Evolutionary conservation across 225 moss, liverwort and hornwort genomes (phyloP), one percentile per base, ranked within the genome.

Genomic region (Rhytidiadelphus loreus): DNA sequence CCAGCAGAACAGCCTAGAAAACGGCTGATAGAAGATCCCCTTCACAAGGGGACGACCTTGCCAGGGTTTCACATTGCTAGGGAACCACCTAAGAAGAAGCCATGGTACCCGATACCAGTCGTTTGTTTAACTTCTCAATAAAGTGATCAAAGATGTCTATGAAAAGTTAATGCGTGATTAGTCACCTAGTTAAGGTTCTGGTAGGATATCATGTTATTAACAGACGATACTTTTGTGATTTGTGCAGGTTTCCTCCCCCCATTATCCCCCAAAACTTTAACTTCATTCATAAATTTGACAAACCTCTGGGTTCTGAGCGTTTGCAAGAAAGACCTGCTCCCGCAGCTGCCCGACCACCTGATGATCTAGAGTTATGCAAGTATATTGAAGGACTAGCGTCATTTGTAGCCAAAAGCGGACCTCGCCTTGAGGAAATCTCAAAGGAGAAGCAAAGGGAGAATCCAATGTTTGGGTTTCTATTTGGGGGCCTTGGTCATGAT

Each of bases 341-440:
- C 39, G 91, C 90, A 76, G 93, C 91, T 64, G 97, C 93, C 65
- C 89, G 60, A 71, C 91, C 96, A 55, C 94, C 97, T 86, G 90
- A 89, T 62, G 93, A 96, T 87, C 72, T 79, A 44, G 90, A 95
- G 90, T 87, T 81, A 76, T 86, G 93, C 87, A 97, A 97, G 90
- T 92, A 94, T 71, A 94, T 99, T 66, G 96, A 92, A 73, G 98
- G 96, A 77, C 91, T 99, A 46, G 96, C 98, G 59, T 94, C 95
- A 52, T 96, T 99, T 88, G 97, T 98, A 56, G 98, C 96, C 82
- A 95, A 92, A 94, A 96, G 95, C 62, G 98, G 98, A 75, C 94
- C 93, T 91, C 91, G 96, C 58, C 95, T 97, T 89, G 98, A 99
- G 91, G 96, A 95, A 88, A 87, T 97, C 20, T 94, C 96, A 52